Percentiles rank a stretch among this genome's conserved stretches.
phyloP scores from a whole-genome alignment of 352 stramenopile genomes.

The Elongisporangium anandrum region DNA sequence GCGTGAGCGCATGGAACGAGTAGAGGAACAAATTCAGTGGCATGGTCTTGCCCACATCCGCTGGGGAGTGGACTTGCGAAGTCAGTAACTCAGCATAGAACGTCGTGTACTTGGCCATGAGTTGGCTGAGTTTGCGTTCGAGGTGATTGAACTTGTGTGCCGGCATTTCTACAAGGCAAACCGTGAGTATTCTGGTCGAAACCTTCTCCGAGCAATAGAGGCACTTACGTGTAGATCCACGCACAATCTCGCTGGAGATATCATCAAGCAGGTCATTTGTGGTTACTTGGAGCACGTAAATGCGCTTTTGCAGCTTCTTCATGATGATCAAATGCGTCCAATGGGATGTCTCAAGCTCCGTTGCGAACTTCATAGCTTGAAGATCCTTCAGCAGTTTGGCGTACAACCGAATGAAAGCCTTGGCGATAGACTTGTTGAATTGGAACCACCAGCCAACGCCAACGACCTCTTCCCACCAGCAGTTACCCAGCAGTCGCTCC shows the following conservation, averaged over 20 bases:
- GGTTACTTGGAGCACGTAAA: constrained; percentile 66
- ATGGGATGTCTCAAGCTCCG: constrained; percentile 58
- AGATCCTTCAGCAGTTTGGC: constrained; percentile 49
- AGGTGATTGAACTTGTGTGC: constrained; percentile 44
- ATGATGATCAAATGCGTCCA: constrained; percentile 57
- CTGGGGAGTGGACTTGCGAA: constrained; percentile 29
- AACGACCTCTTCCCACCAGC: constrained; percentile 77
- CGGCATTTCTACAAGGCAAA: constrained; percentile 22
- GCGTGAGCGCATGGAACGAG: constrained; percentile 66
- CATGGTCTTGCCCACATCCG: constrained; percentile 64
- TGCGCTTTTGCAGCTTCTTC: constrained; percentile 52
- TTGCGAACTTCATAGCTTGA: constrained; percentile 69
- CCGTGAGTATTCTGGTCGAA: too few species aligned
- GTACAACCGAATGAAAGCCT: constrained; percentile 70
- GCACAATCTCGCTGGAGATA: constrained; percentile 36
- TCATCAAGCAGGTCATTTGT: constrained; percentile 66
- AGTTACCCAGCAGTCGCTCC: constrained; percentile 48
- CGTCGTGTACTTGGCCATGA: constrained; percentile 55
- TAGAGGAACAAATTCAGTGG: constrained; percentile 79
- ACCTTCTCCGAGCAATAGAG: too few species aligned
- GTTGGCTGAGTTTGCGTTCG: constrained; percentile 39
- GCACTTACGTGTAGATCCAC: constrained; percentile 12
- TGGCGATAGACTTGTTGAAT: constrained; percentile 71
- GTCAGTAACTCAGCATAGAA: constrained; percentile 47
- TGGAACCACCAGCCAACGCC: constrained; percentile 39